A percentile compares a stretch with the other conserved stretches of the same genome.
phyloP scores from a whole-genome alignment of 1,284 basidiomycete genomes.

The Mycosarcoma mackinlayi region DNA sequence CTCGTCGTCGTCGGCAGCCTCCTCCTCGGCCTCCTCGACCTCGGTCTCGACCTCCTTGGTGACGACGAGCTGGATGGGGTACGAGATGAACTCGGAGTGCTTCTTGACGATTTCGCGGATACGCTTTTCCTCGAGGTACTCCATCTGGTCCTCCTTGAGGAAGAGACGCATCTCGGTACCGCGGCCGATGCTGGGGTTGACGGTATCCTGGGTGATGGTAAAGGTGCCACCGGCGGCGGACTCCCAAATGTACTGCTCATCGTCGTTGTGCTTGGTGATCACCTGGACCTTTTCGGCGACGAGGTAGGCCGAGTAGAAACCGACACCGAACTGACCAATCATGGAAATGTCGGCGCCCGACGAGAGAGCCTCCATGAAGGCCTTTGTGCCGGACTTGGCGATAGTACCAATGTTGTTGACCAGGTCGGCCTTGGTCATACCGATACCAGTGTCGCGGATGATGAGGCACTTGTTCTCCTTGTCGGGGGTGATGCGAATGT shows the following conservation, averaged over 20 bases:
- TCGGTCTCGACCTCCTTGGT: slow-evolving; percentile 98
- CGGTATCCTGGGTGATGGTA: slow-evolving; percentile 94
- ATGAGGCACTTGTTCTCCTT: slow-evolving; percentile 93
- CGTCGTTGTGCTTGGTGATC: slow-evolving; percentile 99
- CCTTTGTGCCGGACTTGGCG: slow-evolving; percentile 95
- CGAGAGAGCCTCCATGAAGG: slow-evolving; percentile 90
- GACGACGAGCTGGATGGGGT: slow-evolving; percentile 98
- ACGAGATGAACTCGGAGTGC: slow-evolving; percentile 99
- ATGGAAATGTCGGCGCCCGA: slow-evolving; percentile 78
- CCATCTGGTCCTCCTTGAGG: slow-evolving; percentile 98
- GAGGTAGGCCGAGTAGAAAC: slow-evolving; percentile 99
- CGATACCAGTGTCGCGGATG: slow-evolving; percentile 96
- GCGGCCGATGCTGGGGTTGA: slow-evolving; percentile 89
- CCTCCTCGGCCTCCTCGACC: slow-evolving; percentile 78
- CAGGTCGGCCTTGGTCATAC: slow-evolving; percentile 73
- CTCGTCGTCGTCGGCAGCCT: slow-evolving; percentile 76
- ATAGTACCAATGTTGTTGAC: slow-evolving; percentile 99
- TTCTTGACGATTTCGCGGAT: slow-evolving; percentile 99
- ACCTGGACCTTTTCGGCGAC: slow-evolving; percentile 98
- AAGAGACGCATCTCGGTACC: slow-evolving; percentile 94
- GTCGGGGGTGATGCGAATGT: slow-evolving; percentile 73
- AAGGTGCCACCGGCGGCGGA: slow-evolving; percentile 99
- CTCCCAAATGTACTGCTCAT: slow-evolving; percentile 99
- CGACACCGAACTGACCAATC: slow-evolving; percentile 91
- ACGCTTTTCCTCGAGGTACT: slow-evolving; percentile 99